Evolutionary conservation across 768 basidiomycete species (phyloP).

Genomic region (Symmetrospora coprosmae): DNA sequence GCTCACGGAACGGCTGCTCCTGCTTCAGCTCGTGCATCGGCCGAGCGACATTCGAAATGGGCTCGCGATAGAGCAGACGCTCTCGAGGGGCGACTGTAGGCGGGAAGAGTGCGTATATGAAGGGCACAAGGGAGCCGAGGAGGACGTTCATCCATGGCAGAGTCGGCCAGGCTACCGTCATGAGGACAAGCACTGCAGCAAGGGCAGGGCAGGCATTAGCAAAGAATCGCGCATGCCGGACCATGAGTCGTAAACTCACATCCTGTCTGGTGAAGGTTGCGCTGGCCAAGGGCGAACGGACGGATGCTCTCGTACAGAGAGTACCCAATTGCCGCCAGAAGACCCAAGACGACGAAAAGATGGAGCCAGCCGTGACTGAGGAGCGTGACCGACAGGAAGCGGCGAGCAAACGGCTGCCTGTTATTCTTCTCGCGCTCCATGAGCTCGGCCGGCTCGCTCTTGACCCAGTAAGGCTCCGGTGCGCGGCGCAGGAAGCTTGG

Average conservation of each 20-base stretch:
- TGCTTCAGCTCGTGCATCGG: not conserved
- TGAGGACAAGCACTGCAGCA: conserved; percentile 19
- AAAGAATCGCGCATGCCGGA: too few species aligned
- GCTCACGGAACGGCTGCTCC: conserved; percentile 2
- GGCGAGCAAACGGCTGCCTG: conserved; percentile 1
- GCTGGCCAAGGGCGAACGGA: not conserved
- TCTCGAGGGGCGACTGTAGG: conserved; percentile 20
- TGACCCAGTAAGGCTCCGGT: conserved; percentile 1
- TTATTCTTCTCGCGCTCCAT: conserved; percentile 5
- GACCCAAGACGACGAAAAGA: not conserved
- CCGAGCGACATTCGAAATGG: conserved; percentile 14
- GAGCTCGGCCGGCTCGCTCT: not conserved
- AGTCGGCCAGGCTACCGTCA: conserved; percentile 23
- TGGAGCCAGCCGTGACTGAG: conserved; percentile 5
- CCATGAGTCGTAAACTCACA: not conserved
- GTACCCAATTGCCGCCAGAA: conserved; percentile 14
- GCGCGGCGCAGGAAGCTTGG: conserved; percentile 1
- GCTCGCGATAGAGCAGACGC: conserved; percentile 21
- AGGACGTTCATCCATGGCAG: conserved; percentile 13
- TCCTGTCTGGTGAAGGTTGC: conserved; percentile 12
- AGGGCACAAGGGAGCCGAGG: conserved; percentile 3
- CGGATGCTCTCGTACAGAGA: conserved; percentile 1
- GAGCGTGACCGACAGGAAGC: conserved; percentile 1
- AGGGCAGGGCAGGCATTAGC: not conserved
- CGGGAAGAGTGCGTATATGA: conserved; percentile 16